Base-by-base conservation (phyloP, 2,329 filamentous ascomycete genomes). In the Seiridium unicorne region DNA sequence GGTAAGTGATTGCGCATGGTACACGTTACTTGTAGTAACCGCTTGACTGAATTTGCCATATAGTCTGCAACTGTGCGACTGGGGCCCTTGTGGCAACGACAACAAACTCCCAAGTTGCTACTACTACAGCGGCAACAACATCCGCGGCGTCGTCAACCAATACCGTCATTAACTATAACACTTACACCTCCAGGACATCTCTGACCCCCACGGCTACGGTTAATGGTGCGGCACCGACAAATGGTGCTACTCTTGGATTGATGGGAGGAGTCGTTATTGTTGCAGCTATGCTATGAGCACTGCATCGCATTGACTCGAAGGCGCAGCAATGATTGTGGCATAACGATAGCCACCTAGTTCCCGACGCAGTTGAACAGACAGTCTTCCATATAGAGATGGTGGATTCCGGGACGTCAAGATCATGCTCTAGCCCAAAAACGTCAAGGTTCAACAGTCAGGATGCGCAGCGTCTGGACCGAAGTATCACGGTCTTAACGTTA, bases 1-100 rank as follows among this genome's bases (percentile, higher is more conserved):
- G 67, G 70, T 72, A 36, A 59, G 69, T 61, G 42, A 31, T 18
- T 26, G 31, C 40, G 10, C 3, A 48, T 48, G 46, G n/a, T 31
- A 18, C 46, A n/a, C 18, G 46, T 7, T 48, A 48, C 8, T 11
- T 48, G 46, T 7, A 8, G 13, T 2, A 48, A 48, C 46, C 7
- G 6, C n/a, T 6, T 9, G 46, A 18, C 11, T 34, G 7, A 55
- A 40, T 34, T 5, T 18, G 10, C 5, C 34, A 18, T 44, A 42
- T 42, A 55, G 51, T 55, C 51, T 55, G 51, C 31, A 32, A 40
- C 51, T 55, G 51, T 35, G 51, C 51, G 13, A 32, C 49, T 11
- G 49, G 49, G 9, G 32, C 9, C 18, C n/a, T 32, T 36, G 31
- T 32, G 8, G 32, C 26, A 13, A 51, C 26, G 9, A 36, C 49